A percentile compares a stretch with the other conserved stretches of the same genome.
These are phyloP conservation scores for Sclerotinia nivalis DNA, from an alignment of 2,329 filamentous ascomycete genomes.

Conservation along the genomic window DNA sequence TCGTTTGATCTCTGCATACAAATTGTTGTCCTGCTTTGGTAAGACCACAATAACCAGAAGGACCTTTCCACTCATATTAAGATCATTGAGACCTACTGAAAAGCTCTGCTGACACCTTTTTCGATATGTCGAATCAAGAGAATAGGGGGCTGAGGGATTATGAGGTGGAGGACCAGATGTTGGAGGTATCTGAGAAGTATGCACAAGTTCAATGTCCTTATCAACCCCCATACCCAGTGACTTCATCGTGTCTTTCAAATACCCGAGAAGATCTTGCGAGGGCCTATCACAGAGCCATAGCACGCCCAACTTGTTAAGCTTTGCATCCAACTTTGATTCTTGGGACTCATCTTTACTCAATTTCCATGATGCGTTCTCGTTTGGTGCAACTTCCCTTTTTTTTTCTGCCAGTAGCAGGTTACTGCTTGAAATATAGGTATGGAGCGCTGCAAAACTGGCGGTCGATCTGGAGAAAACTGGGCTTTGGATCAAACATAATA, in stretches of 20 bases:
- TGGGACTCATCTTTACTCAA: neutral
- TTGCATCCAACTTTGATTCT: neutral
- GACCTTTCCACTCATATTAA: neutral
- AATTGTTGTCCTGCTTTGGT: neutral
- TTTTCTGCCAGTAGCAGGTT: no score
- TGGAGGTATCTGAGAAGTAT: neutral
- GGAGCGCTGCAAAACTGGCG: neutral
- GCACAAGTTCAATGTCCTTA: neutral
- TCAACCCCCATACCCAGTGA: neutral
- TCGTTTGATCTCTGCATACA: neutral
- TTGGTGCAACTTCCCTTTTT: neutral
- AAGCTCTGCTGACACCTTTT: neutral
- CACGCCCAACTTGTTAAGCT: neutral
- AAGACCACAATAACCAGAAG: neutral
- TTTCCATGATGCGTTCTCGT: neutral
- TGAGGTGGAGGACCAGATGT: neutral
- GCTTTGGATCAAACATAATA: neutral
- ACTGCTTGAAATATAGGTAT: neutral
- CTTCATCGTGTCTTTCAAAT: neutral
- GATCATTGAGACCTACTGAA: neutral
- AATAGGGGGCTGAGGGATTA: neutral
- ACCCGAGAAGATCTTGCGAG: neutral
- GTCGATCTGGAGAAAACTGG: neutral
- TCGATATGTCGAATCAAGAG: neutral
- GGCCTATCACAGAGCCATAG: neutral